Conservation (phyloP, 208 protist genomes). For the Trypanosoma cruzi region DNA sequence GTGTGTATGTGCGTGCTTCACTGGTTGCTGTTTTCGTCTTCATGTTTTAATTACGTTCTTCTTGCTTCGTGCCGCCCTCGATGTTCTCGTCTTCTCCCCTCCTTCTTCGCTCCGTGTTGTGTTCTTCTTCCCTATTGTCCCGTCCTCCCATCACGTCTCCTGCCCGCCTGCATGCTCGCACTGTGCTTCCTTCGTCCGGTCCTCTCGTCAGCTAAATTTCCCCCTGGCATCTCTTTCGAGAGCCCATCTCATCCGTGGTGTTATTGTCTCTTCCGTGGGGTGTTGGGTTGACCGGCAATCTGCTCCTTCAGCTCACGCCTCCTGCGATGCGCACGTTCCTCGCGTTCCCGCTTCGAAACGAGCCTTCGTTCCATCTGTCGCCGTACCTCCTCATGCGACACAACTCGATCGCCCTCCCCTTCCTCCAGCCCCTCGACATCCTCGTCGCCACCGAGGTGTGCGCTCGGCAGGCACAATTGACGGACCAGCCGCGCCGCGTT, state of each 20-base stretch:
- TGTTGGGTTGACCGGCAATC: slow-evolving; percentile 1
- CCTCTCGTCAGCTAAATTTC: background rate
- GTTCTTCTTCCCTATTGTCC: too few relatives aligned
- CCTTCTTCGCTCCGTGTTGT: background rate
- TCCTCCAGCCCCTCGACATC: slow-evolving; percentile 37
- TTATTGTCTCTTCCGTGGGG: slow-evolving; percentile 15
- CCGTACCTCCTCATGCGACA: slow-evolving; percentile 86
- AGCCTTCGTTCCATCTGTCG: slow-evolving; percentile 84
- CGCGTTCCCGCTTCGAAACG: slow-evolving; percentile 67
- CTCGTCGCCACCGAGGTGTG: slow-evolving; percentile 60
- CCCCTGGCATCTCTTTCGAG: background rate
- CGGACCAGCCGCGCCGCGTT: slow-evolving; percentile 69
- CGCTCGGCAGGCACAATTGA: slow-evolving; percentile 72
- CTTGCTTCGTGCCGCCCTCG: background rate
- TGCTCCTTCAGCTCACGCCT: slow-evolving; percentile 56
- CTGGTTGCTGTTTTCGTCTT: background rate
- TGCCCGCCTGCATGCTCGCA: background rate
- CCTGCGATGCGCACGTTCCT: slow-evolving; percentile 69
- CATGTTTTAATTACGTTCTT: background rate
- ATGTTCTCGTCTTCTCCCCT: background rate
- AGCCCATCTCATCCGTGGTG: background rate
- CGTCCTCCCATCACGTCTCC: background rate
- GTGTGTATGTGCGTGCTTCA: background rate
- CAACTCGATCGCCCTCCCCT: slow-evolving; percentile 68
- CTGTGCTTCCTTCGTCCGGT: background rate